These are phyloP conservation scores for Croton setiger DNA, from an alignment of 441 rosid species.

Conservation along the genomic window DNA sequence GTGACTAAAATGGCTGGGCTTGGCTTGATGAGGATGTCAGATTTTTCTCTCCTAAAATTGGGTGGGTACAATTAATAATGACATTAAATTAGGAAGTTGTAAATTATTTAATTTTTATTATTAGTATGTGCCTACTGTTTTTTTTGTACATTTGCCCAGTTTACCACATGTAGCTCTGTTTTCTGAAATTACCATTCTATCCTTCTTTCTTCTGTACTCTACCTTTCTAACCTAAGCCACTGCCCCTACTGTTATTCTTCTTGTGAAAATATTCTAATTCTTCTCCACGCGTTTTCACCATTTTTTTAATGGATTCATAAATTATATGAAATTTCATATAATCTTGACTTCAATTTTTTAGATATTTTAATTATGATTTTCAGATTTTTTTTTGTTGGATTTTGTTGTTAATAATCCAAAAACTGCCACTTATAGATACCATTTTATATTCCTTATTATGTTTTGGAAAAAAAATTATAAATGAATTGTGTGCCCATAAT, in stretches of 20 bases:
- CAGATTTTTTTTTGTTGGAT: no score
- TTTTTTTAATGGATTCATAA: background rate
- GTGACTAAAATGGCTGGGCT: no score
- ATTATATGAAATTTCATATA: no score
- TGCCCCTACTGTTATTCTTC: constrained; percentile 4
- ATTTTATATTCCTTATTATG: no score
- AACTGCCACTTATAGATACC: no score
- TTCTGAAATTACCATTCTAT: background rate
- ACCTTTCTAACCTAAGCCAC: background rate
- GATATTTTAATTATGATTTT: no score
- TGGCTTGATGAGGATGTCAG: background rate
- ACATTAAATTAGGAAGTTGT: background rate
- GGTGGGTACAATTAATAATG: constrained; percentile 5
- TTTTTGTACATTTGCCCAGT: constrained; percentile 2
- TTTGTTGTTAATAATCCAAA: no score
- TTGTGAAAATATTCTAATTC: background rate
- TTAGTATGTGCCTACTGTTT: background rate
- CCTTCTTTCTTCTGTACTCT: background rate
- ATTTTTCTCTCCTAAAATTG: constrained; percentile 11
- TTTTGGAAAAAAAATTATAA: no score
- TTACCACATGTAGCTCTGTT: constrained; percentile 3
- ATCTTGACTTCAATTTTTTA: no score
- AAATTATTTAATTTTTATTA: no score
- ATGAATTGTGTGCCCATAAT: no score
- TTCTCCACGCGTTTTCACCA: constrained; percentile 5